Percentiles rank a stretch among this genome's conserved stretches.
Conservation (phyloP, 2,329 filamentous ascomycete species). For the Sarocladium kiliense region DNA sequence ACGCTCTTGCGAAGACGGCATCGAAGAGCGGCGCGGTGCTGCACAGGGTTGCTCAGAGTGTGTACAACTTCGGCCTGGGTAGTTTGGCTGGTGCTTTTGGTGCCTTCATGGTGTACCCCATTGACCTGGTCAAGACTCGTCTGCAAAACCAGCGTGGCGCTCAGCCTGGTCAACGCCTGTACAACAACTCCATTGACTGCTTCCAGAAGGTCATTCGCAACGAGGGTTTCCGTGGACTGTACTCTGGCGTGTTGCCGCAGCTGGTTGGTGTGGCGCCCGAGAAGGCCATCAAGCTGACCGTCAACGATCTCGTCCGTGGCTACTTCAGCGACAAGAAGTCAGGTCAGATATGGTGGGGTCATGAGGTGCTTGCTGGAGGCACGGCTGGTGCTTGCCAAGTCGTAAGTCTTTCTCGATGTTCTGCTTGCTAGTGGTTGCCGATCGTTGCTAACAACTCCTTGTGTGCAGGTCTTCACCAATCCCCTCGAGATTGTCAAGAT, state of each 20-base stretch:
- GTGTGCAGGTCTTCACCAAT: slow-evolving; percentile 89
- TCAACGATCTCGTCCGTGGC: slow-evolving; percentile 86
- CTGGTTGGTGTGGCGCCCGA: slow-evolving; percentile 97
- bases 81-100: slow-evolving; percentile 92
- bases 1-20: slow-evolving; percentile 31
- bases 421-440: neutral
- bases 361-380: slow-evolving; percentile 85
- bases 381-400: slow-evolving; percentile 92
- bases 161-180: slow-evolving; percentile 78
- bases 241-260: slow-evolving; percentile 92
- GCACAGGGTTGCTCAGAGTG: slow-evolving; percentile 59
- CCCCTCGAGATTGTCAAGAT: slow-evolving; percentile 99
- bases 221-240: slow-evolving; percentile 83
- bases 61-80: slow-evolving; percentile 86
- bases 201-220: slow-evolving; percentile 89
- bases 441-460: neutral
- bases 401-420: slow-evolving; percentile 52
- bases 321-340: slow-evolving; percentile 72
- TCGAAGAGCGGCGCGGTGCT: slow-evolving; percentile 39
- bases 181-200: slow-evolving; percentile 97
- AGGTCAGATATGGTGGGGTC: slow-evolving; percentile 56
- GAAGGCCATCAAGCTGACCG: slow-evolving; percentile 98
- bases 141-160: slow-evolving; percentile 93
- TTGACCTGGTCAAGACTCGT: slow-evolving; percentile 96
- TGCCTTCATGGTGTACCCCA: slow-evolving; percentile 99